Percentiles rank a stretch among this genome's conserved stretches.
phyloP scores from a whole-genome alignment of 495 filamentous ascomycete genomes.

The Thermothielavioides terrestris region DNA sequence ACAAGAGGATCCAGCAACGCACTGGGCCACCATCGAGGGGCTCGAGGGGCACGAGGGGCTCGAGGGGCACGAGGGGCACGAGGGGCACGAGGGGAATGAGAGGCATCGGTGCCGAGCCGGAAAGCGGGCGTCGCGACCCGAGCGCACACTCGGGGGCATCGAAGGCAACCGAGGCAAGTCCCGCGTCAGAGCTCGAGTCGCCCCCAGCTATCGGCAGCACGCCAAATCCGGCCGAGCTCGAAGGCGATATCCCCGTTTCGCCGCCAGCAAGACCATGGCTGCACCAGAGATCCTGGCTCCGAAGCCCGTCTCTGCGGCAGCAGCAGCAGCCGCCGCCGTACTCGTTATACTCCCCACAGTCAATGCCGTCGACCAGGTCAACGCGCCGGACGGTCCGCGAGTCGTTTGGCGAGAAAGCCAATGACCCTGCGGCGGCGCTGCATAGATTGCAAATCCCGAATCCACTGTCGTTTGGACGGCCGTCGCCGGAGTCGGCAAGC shows the following conservation, averaged over 20 bases:
- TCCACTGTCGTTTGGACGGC: slow-evolving; percentile 1
- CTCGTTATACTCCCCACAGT: slow-evolving; percentile 9
- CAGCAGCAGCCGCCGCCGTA: too few species aligned
- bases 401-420: slow-evolving; percentile 24
- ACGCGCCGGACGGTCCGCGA: slow-evolving; percentile 14
- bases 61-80: too few species aligned
- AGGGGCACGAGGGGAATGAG: background rate
- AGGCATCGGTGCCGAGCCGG: background rate
- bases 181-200: slow-evolving; percentile 10
- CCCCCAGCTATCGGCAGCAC: slow-evolving; percentile 14
- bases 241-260: slow-evolving; percentile 14
- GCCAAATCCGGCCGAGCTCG: slow-evolving; percentile 24
- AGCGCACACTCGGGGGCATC: background rate
- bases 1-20: slow-evolving; percentile 15
- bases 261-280: slow-evolving; percentile 4
- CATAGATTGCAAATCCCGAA: slow-evolving; percentile 6
- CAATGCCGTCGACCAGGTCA: slow-evolving; percentile 1
- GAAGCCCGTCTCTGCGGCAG: background rate
- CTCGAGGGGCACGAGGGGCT: too few species aligned
- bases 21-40: background rate
- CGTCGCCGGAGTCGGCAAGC: slow-evolving; percentile 8
- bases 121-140: background rate
- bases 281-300: slow-evolving; percentile 7
- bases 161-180: background rate
- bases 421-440: slow-evolving; percentile 17